A percentile compares a stretch with the other conserved stretches of the same genome.
Conservation (phyloP, 2,329 filamentous ascomycete genomes). For the Exophiala oligosperma region DNA sequence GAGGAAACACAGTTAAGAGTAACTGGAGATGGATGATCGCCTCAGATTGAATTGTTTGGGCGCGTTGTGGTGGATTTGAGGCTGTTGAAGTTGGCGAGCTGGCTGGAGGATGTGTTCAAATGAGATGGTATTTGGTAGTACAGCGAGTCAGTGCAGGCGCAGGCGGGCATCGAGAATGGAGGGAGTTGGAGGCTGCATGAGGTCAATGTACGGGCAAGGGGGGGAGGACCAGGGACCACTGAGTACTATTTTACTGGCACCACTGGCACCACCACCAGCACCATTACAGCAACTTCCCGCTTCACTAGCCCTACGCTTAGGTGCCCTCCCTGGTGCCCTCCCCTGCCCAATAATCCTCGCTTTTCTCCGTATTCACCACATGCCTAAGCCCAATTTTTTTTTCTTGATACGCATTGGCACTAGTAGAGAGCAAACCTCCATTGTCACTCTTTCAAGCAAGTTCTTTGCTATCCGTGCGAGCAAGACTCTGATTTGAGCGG, state of each 20-base stretch:
- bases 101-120: conserved; percentile 12
- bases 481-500: not conserved
- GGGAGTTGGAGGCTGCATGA: not conserved
- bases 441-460: not conserved
- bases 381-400: too few species aligned
- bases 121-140: conserved; percentile 3
- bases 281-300: too few species aligned
- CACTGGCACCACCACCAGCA: too few species aligned
- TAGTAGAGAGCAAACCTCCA: not conserved
- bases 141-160: too few species aligned
- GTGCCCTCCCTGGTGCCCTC: not conserved
- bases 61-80: conserved; percentile 39
- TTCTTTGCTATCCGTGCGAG: not conserved
- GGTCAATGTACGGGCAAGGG: too few species aligned
- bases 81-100: conserved; percentile 20
- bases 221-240: too few species aligned
- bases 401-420: too few species aligned
- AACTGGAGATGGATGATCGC: conserved; percentile 47
- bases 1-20: conserved; percentile 37
- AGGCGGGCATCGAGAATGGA: not conserved
- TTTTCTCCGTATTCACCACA: too few species aligned
- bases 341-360: too few species aligned
- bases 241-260: too few species aligned
- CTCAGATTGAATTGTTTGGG: conserved; percentile 46
- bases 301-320: too few species aligned